Evolutionary conservation across 2,329 filamentous ascomycete genomes (phyloP).

Genomic region (Neonectria hederae): DNA sequence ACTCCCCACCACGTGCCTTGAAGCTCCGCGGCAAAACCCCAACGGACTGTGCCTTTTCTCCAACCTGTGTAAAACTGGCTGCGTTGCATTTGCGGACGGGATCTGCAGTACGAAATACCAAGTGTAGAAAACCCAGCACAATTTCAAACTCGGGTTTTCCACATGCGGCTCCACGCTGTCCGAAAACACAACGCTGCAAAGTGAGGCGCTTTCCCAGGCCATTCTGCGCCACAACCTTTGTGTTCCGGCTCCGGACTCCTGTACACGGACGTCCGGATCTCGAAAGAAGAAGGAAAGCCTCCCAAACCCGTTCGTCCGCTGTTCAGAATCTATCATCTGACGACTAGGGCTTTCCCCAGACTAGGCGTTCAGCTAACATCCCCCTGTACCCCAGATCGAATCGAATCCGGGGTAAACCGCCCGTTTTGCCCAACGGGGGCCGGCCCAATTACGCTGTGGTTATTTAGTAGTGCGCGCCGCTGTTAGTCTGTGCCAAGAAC

Average conservation of each 20-base stretch:
- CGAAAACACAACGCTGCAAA: background rate
- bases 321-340: conserved; percentile 11
- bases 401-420: conserved; percentile 14
- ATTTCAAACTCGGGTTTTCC: background rate
- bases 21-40: background rate
- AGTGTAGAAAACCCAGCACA: background rate
- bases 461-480: conserved; percentile 7
- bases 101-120: background rate
- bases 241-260: background rate
- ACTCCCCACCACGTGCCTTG: background rate
- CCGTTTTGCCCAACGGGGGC: background rate
- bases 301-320: background rate
- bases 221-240: conserved; percentile 2
- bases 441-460: conserved; percentile 14
- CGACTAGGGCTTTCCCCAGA: conserved; percentile 22
- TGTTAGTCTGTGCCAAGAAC: conserved; percentile 36
- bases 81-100: too few species aligned
- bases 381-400: conserved; percentile 24
- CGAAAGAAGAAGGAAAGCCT: background rate
- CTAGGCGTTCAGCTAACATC: background rate
- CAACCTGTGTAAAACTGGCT: background rate
- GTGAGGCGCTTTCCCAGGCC: background rate
- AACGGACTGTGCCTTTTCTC: background rate
- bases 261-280: conserved; percentile 19
- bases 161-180: background rate